Evolutionary conservation across 257 asterid genomes (phyloP).

Genomic region (Solanum chmielewskii): DNA sequence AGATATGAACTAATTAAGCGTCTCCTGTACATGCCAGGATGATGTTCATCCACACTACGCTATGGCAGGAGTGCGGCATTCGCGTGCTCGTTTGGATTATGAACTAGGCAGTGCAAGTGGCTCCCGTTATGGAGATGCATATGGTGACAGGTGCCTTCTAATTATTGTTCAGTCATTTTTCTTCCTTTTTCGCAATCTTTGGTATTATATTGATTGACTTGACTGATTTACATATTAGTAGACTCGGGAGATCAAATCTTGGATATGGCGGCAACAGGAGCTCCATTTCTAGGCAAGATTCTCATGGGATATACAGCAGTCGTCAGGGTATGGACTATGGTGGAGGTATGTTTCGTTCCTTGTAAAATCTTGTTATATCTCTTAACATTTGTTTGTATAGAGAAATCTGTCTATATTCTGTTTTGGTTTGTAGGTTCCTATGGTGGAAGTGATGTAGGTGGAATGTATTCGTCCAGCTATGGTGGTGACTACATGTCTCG

Average conservation of each 20-base stretch:
- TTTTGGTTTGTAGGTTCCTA: slow-evolving; percentile 46
- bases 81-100: slow-evolving; percentile 88
- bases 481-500: slow-evolving; percentile 75
- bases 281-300: slow-evolving; percentile 70
- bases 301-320: slow-evolving; percentile 65
- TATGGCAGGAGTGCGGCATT: slow-evolving; percentile 69
- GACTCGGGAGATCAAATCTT: slow-evolving; percentile 75
- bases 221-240: slow-evolving; percentile 1
- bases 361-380: background rate
- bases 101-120: slow-evolving; percentile 53
- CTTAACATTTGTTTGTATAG: background rate
- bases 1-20: slow-evolving; percentile 3
- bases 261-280: slow-evolving; percentile 74
- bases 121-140: slow-evolving; percentile 70
- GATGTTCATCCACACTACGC: slow-evolving; percentile 74
- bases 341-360: slow-evolving; percentile 43
- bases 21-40: slow-evolving; percentile 37
- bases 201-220: background rate
- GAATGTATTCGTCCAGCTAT: slow-evolving; percentile 77
- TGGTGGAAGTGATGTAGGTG: slow-evolving; percentile 64
- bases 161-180: background rate
- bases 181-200: background rate
- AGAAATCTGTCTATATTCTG: background rate
- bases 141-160: slow-evolving; percentile 59
- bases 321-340: slow-evolving; percentile 79